Conservation (phyloP, 768 basidiomycete species). For the Russula abietina region DNA sequence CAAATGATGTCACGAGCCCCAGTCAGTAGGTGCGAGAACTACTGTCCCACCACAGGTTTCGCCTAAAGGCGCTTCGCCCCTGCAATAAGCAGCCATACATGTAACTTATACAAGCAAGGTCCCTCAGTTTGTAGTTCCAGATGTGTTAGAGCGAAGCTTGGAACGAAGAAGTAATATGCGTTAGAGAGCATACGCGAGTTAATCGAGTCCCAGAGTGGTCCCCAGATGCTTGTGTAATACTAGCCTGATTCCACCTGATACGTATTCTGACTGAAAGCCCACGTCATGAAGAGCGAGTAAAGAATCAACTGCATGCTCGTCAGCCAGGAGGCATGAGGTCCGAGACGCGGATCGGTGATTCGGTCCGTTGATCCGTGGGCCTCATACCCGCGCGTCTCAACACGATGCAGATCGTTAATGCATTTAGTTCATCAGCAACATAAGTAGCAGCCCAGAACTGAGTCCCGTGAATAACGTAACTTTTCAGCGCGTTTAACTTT, state of each 20-base stretch:
- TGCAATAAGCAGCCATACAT: no score
- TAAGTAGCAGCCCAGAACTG: conserved; percentile 80
- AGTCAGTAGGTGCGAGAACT: no score
- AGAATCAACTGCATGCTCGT: conserved; percentile 62
- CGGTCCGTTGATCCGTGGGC: no score
- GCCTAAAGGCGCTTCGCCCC: no score
- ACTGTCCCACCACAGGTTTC: no score
- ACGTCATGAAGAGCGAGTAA: conserved; percentile 72
- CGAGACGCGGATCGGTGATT: no score
- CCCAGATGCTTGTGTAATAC: conserved; percentile 52
- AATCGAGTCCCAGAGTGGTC: conserved; percentile 64
- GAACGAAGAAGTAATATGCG: not conserved
- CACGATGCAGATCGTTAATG: conserved; percentile 76
- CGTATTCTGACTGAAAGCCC: conserved; percentile 71
- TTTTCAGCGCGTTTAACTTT: conserved; percentile 62
- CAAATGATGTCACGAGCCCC: no score
- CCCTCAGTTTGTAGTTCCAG: no score
- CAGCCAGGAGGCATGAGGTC: conserved; percentile 15
- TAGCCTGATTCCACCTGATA: conserved; percentile 43
- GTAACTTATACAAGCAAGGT: no score
- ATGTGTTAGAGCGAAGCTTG: not conserved
- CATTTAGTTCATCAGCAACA: conserved; percentile 77
- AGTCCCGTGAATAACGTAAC: conserved; percentile 70
- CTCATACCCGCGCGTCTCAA: no score
- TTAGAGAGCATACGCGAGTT: conserved; percentile 39